Evolutionary conservation across 1,284 basidiomycete species (phyloP), one percentile per base, ranked within the genome.

Genomic region (Cryptococcus hybrid): DNA sequence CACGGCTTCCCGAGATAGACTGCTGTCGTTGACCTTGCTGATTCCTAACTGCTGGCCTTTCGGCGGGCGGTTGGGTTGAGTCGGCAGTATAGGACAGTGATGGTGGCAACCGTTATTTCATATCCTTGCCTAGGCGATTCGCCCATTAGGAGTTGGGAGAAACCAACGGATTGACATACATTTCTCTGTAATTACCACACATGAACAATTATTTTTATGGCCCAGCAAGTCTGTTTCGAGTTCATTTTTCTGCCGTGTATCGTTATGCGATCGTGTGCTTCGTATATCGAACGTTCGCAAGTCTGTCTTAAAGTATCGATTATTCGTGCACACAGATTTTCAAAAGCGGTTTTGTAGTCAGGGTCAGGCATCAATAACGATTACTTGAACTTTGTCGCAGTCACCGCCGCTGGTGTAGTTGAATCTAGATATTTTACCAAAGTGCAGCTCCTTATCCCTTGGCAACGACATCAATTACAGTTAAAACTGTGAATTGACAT

Each of bases 61-160:
- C 30, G 54, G 58, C 54, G 58, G 58, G 55, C 56, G 24, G 56
- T 39, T 46, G 34, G 64, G 55, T 54, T 30, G 60, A 61, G 60
- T 54, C 37, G 57, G 46, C 50, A 11, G 51, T 46, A 15, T 37
- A 43, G 36, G 54, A 30, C 39, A 45, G 44, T 43, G 24, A 24
- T 39, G 49, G 42, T 37, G 56, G 61, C 55, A 60, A 59, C 69
- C 68, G 70, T 73, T 73, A 73, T 73, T 73, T 73, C 70, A 73
- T 73, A 71, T 73, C 69, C 70, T 71, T 73, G 67, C 69, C 61
- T 72, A 69, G 67, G 65, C 62, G 60, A 61, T 70, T 67, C 56
- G 65, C 65, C 68, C 45, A 59, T 70, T 66, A 68, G 64, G 69
- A 64, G 64, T 73, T 73, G 67, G 70, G 70, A 68, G 67, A 73